A percentile compares a stretch with the other conserved stretches of the same genome.
phyloP scores from a whole-genome alignment of 2,329 filamentous ascomycete species.

The Alternaria gansuensis region DNA sequence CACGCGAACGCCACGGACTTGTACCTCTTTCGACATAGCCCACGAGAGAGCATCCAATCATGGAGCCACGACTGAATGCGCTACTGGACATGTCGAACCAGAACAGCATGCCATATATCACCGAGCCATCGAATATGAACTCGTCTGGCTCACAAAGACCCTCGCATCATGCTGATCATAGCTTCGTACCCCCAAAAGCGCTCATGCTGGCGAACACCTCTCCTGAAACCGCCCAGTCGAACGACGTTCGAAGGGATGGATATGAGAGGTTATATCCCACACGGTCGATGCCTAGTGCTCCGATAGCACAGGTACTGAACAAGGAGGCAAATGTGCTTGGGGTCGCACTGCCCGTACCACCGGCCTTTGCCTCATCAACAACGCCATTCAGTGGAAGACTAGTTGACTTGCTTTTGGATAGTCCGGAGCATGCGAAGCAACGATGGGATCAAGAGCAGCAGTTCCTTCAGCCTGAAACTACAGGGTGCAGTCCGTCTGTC shows the following conservation, averaged over 20 bases:
- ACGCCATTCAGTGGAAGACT: conserved; percentile 42
- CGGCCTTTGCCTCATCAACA: conserved; percentile 22
- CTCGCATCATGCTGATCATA: conserved; percentile 10
- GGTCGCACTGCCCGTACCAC: conserved; percentile 21
- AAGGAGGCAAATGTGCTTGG: conserved; percentile 29
- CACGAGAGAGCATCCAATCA: conserved; percentile 20
- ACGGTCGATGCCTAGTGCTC: conserved; percentile 38
- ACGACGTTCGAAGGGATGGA: conserved; percentile 14
- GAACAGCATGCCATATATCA: conserved; percentile 5
- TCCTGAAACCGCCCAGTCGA: conserved; percentile 11
- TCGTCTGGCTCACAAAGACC: conserved; percentile 10
- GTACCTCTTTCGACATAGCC: conserved; percentile 17
- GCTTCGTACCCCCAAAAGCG: conserved; percentile 16
- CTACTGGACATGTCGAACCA: conserved; percentile 18
- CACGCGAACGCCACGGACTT: conserved; percentile 16
- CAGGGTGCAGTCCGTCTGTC: conserved; percentile 32
- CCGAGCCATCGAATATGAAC: conserved; percentile 3
- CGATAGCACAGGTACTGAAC: conserved; percentile 50
- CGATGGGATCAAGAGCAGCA: conserved; percentile 36
- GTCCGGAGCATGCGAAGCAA: conserved; percentile 26
- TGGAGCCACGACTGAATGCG: conserved; percentile 20
- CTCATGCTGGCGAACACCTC: conserved; percentile 16
- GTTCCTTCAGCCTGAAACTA: conserved; percentile 22
- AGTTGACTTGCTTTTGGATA: conserved; percentile 42
- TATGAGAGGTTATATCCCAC: conserved; percentile 9